Evolutionary conservation across 768 basidiomycete species (phyloP).

Genomic region (Suillus clintonianus): DNA sequence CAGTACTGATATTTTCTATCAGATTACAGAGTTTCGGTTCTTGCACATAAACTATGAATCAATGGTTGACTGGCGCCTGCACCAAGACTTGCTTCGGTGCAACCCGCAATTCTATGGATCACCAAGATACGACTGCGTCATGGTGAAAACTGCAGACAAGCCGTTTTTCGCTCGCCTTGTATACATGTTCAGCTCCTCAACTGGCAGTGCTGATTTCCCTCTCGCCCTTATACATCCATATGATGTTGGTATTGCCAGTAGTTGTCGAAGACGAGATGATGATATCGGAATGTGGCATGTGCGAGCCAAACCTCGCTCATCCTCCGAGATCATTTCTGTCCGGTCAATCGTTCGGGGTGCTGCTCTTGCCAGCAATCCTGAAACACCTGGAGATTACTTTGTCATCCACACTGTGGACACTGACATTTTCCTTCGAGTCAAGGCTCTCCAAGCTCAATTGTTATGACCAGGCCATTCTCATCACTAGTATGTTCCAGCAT

Average conservation of each 20-base stretch:
- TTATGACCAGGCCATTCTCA: too few relatives aligned
- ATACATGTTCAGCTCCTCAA: slow-evolving; percentile 16
- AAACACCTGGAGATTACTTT: slow-evolving; percentile 20
- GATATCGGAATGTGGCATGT: slow-evolving; percentile 22
- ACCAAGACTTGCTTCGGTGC: slow-evolving; percentile 15
- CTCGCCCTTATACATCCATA: slow-evolving; percentile 25
- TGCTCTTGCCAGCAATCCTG: slow-evolving; percentile 16
- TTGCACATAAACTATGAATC: slow-evolving; percentile 20
- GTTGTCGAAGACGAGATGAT: slow-evolving; percentile 17
- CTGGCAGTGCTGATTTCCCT: slow-evolving; percentile 9
- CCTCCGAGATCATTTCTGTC: slow-evolving; percentile 24
- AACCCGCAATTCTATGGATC: slow-evolving; percentile 13
- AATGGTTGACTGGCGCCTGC: slow-evolving; percentile 12
- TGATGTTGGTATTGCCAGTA: slow-evolving; percentile 10
- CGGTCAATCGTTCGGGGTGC: slow-evolving; percentile 33
- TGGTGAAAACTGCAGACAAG: slow-evolving; percentile 20
- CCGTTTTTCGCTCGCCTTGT: slow-evolving; percentile 20
- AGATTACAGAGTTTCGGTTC: neutral
- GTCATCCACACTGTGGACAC: slow-evolving; percentile 26
- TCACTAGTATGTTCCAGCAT: too few relatives aligned
- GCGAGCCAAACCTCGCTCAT: slow-evolving; percentile 5
- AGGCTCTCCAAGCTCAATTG: too few relatives aligned
- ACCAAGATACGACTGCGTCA: slow-evolving; percentile 24
- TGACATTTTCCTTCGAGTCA: too few relatives aligned
- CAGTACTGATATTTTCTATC: neutral